Base-by-base conservation (phyloP, 441 rosid species). In the Arabidopsis lyrata region DNA sequence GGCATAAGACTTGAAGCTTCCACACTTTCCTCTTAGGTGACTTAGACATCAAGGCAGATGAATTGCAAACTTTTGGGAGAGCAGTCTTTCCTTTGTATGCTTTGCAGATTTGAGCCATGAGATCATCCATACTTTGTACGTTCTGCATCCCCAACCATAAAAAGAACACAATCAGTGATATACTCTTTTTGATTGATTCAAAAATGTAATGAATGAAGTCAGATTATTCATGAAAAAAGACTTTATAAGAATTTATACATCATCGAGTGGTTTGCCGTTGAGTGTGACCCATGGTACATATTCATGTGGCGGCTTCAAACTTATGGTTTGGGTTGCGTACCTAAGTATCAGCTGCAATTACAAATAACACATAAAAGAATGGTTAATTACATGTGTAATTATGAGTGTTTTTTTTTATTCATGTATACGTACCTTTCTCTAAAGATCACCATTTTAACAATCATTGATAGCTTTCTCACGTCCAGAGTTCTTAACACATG, bases 261-360 rank as follows among this genome's bases (percentile, higher is more conserved):
- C 56, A 66, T 48, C 62, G 3, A 89, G 74, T 16, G 88, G 77
- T 34, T 32, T 12, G 53, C 60, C 45, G 27, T 91, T 83, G 45
- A 89, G 82, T 5, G 84, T 78, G 34, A 89, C 80, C 97, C 93
- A 88, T 15, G 95, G 97, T 27, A 88, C 79, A 41, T 39, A 84
- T 20, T 24, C 5, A 47, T 66, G 88, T 42, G 78, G 75, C 5
- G 95, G 95, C 60, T 54, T 58, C 18, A 83, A 77, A 39, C 59
- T 42, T 14, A 18, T 14, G 0, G 92, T 88, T 53, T 75, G 70
- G 0, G 60, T 61, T 42, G 73, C 86, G 38, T 83, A 70, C 18
- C 29, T 62, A 18, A 78, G 75, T 64, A 68, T 20, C 45, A 85
- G 87, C 88, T 88, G 80, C 80, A 76, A 38, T 27, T 10, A 39